Evolutionary conservation across 2,329 filamentous ascomycete genomes (phyloP), one percentile per base, ranked within the genome.

Genomic region (Aureobasidium sp.): DNA sequence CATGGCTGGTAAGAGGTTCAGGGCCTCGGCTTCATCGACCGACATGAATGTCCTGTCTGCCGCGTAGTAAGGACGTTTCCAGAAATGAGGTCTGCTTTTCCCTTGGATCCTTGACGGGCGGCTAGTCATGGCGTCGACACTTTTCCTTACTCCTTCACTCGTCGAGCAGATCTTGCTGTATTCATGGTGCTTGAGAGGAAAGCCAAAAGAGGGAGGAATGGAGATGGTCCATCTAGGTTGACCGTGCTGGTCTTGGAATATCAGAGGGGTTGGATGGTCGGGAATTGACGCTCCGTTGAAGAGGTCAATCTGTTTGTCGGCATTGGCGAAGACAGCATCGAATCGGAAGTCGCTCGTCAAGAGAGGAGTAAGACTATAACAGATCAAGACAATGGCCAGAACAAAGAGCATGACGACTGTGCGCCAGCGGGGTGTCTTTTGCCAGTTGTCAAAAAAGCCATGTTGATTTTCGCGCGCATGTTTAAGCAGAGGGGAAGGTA

Each of bases 221-320:
- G 85, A 91, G 11, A 95, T 82, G 0, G 90, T 94, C 91, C 91
- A 95, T 71, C 83, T 87, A 11, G 85, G 78, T 55, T 80, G 81
- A 3, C 87, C 88, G 48, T 79, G 77, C 30, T 78, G 75, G 73
- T 91, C 88, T 14, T 81, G 83, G 49, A 92, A 79, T 6, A 90
- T 80, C 25, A 94, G 80, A 0, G 89, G 88, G 0, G 87, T 88
- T 0, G 90, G 86, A 64, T 89, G 85, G 32, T 87, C 81, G 0
- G 89, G 89, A 21, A 91, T 73, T 45, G 78, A 78, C 64, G 85
- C 81, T 63, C 84, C 84, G 39, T 81, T 83, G 8, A 89, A 81
- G 79, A 90, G 85, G 68, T 90, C 86, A 70, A 85, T 87, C 54
- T 83, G 42, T 36, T 58, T 62, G 53, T 58, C 53, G 6, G 41